Percentiles rank a stretch among this genome's conserved stretches.
Evolutionary conservation across 257 asterid genomes (phyloP).

Genomic region (Verbascum thapsus): DNA sequence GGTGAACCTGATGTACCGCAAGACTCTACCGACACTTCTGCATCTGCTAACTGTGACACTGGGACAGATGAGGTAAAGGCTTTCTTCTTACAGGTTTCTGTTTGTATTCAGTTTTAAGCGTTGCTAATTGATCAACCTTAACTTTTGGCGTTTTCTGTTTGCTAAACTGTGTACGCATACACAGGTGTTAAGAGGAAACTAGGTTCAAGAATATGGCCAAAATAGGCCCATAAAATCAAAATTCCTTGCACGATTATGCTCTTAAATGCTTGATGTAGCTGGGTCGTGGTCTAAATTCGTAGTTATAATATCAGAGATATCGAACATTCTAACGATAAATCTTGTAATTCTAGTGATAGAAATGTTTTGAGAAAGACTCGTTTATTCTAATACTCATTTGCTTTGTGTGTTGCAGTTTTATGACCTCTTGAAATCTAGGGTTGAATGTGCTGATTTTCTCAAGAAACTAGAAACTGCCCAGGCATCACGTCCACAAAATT

Average conservation of each 20-base stretch:
- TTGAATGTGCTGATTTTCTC: conserved; percentile 85
- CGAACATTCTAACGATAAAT: conserved; percentile 14
- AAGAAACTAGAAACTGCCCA: conserved; percentile 81
- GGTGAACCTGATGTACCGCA: conserved; percentile 34
- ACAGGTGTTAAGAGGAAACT: background rate
- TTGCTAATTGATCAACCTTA: conserved; percentile 8
- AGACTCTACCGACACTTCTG: conserved; percentile 37
- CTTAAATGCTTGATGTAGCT: conserved; percentile 18
- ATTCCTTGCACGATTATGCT: background rate
- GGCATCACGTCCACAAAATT: conserved; percentile 63
- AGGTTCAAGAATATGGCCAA: background rate
- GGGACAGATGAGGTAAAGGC: conserved; percentile 67
- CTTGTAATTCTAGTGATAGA: conserved; percentile 1
- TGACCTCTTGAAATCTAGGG: conserved; percentile 80
- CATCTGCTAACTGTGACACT: conserved; percentile 39
- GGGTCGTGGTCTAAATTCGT: conserved; percentile 6
- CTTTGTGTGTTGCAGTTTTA: conserved; percentile 59
- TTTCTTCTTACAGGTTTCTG: conserved; percentile 1
- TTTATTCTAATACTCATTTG: conserved; percentile 30
- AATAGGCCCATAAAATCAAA: conserved; percentile 1
- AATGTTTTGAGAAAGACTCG: conserved; percentile 6
- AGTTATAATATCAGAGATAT: conserved; percentile 14
- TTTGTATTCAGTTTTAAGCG: conserved; percentile 3
- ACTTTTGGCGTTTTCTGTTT: background rate
- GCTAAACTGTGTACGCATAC: background rate